Conservation (phyloP, 2,329 filamentous ascomycete genomes). For the Tolypocladium pustulatum region DNA sequence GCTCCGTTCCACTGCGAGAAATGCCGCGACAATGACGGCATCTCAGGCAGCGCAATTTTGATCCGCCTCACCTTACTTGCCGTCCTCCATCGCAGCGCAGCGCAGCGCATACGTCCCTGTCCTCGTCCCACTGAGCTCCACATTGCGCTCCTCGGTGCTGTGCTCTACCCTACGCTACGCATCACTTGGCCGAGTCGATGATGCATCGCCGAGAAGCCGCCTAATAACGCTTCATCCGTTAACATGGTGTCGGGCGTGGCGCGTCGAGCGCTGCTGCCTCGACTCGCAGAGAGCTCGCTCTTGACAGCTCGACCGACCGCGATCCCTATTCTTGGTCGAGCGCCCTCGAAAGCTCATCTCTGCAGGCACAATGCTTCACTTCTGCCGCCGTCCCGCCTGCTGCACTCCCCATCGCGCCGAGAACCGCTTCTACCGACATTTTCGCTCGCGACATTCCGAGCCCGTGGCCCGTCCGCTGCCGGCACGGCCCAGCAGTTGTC, state of each 20-base stretch:
- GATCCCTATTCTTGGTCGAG: neutral
- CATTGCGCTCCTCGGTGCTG: neutral
- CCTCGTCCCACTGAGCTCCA: neutral
- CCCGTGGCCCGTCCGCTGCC: neutral
- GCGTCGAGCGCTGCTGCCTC: constrained; percentile 38
- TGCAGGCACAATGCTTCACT: neutral
- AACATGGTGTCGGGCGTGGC: constrained; percentile 39
- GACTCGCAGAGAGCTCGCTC: constrained; percentile 16
- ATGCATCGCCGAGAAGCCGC: constrained; percentile 16
- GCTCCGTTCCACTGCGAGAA: constrained; percentile 11
- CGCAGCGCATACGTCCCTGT: neutral
- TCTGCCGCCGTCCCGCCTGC: neutral
- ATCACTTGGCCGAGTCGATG: constrained; percentile 12
- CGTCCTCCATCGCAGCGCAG: constrained; percentile 3
- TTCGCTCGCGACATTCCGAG: neutral
- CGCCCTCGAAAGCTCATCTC: neutral
- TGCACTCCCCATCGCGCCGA: neutral
- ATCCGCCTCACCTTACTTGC: constrained; percentile 6
- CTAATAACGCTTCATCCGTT: constrained; percentile 13
- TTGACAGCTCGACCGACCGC: neutral
- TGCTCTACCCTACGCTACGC: neutral
- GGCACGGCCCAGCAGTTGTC: neutral
- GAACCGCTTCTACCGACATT: neutral
- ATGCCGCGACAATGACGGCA: constrained; percentile 25
- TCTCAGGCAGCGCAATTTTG: constrained; percentile 13